These are phyloP conservation scores for Coleophoma crateriformis DNA, from an alignment of 2,329 filamentous ascomycete genomes.

Conservation along the genomic window DNA sequence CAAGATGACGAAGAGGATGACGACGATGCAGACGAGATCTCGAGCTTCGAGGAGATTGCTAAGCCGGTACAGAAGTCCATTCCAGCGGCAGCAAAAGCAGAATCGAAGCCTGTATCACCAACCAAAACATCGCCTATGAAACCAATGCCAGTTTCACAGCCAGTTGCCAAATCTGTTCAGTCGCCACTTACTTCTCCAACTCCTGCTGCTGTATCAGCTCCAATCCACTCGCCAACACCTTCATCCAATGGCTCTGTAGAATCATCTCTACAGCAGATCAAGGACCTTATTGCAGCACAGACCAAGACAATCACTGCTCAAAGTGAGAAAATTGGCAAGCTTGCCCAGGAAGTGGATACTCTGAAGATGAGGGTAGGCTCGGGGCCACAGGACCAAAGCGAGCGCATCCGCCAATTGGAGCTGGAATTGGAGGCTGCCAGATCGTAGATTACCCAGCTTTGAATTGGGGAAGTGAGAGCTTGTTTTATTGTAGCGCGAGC, in stretches of 20 bases:
- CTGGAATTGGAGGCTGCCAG: constrained; percentile 60
- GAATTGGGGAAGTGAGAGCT: too few relatives aligned
- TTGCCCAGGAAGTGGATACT: constrained; percentile 70
- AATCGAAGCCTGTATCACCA: constrained; percentile 36
- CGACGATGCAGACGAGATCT: constrained; percentile 52
- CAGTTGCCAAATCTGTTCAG: constrained; percentile 12
- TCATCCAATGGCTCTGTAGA: constrained; percentile 43
- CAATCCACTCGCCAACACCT: constrained; percentile 29
- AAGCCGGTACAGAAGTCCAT: constrained; percentile 62
- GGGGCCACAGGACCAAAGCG: constrained; percentile 54
- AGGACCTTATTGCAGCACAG: constrained; percentile 70
- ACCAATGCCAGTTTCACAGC: constrained; percentile 22
- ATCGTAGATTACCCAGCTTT: constrained; percentile 27
- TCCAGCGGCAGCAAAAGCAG: constrained; percentile 31
- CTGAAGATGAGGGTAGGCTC: constrained; percentile 72
- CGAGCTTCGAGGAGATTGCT: constrained; percentile 81
- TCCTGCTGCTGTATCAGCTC: constrained; percentile 28
- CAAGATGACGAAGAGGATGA: constrained; percentile 65
- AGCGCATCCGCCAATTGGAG: constrained; percentile 62
- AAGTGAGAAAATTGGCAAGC: constrained; percentile 64
- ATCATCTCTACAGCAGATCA: constrained; percentile 69
- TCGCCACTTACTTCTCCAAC: constrained; percentile 14
- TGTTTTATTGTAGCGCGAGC: too few relatives aligned
- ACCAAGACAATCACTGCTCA: constrained; percentile 73
- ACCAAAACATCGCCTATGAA: constrained; percentile 29